A percentile compares a stretch with the other conserved stretches of the same genome.
phyloP scores from a whole-genome alignment of 1,284 basidiomycete genomes.

The Puccinia novopanici region DNA sequence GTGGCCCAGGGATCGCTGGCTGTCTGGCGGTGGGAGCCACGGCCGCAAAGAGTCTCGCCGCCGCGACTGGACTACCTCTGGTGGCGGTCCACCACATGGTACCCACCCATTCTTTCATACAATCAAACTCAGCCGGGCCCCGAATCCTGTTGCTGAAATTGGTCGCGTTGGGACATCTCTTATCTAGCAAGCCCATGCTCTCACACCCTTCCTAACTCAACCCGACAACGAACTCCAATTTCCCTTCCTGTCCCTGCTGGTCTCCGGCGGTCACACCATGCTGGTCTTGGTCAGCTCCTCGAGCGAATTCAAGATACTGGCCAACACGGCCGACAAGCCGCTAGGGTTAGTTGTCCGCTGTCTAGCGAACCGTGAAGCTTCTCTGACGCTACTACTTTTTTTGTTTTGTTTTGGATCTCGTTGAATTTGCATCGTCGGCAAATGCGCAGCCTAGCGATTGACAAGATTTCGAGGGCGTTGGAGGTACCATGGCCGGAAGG shows the following conservation, averaged over 20 bases:
- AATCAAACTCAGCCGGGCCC: neutral
- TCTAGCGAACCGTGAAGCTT: too few relatives aligned
- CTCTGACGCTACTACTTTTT: too few relatives aligned
- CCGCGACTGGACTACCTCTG: slow-evolving; percentile 71
- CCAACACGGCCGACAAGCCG: slow-evolving; percentile 73
- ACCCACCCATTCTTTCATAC: slow-evolving; percentile 52
- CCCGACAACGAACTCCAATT: slow-evolving; percentile 66
- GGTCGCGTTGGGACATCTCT: neutral
- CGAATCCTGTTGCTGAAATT: neutral
- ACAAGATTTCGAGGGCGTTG: slow-evolving; percentile 28
- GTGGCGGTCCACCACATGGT: slow-evolving; percentile 99
- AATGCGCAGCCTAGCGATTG: slow-evolving; percentile 16
- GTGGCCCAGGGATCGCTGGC: slow-evolving; percentile 62
- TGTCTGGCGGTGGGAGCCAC: slow-evolving; percentile 76
- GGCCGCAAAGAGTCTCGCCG: slow-evolving; percentile 77
- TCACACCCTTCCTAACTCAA: slow-evolving; percentile 75
- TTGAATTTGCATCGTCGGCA: too few relatives aligned
- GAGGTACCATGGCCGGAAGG: slow-evolving; percentile 11
- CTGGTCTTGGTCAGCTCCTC: slow-evolving; percentile 71
- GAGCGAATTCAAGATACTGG: slow-evolving; percentile 70
- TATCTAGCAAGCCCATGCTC: slow-evolving; percentile 83
- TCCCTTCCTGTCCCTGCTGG: slow-evolving; percentile 81
- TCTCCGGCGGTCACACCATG: slow-evolving; percentile 88
- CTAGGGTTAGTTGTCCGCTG: slow-evolving; percentile 64
- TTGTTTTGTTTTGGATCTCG: too few relatives aligned